phyloP scores from a whole-genome alignment of 768 basidiomycete species.

The Russula vinacea region DNA sequence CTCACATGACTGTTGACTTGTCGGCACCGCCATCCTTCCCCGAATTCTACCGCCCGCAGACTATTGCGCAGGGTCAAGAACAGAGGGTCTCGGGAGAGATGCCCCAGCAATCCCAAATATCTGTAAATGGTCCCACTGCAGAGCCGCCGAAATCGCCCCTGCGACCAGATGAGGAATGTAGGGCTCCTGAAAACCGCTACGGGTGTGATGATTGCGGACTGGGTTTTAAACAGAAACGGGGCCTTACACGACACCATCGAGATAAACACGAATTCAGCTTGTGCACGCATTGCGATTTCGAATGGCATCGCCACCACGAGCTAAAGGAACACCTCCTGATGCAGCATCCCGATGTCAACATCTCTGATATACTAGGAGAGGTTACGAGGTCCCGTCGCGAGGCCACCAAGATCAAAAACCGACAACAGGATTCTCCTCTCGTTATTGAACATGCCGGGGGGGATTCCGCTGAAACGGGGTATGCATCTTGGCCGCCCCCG shows the following conservation, averaged over 20 bases:
- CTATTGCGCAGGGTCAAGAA: not conserved
- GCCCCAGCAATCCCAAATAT: not conserved
- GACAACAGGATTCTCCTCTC: not conserved
- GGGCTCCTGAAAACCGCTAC: not conserved
- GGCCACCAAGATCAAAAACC: not conserved
- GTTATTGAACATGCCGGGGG: not conserved
- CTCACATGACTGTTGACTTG: too few species aligned
- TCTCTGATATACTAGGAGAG: not conserved
- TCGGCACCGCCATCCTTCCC: too few species aligned
- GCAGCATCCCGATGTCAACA: not conserved
- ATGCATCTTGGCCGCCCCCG: too few species aligned
- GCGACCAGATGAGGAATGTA: too few species aligned
- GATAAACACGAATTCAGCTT: not conserved
- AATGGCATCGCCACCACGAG: not conserved
- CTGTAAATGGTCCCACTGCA: too few species aligned
- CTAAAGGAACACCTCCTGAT: not conserved
- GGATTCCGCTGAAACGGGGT: too few species aligned
- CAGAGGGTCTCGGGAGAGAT: not conserved
- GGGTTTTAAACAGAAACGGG: not conserved
- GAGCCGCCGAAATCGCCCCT: not conserved
- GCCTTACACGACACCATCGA: not conserved
- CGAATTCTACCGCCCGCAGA: too few species aligned
- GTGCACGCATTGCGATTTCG: not conserved
- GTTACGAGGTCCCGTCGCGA: not conserved
- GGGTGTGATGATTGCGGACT: not conserved